Conservation (phyloP, 75 land plant genomes). For the Picea glauca region DNA sequence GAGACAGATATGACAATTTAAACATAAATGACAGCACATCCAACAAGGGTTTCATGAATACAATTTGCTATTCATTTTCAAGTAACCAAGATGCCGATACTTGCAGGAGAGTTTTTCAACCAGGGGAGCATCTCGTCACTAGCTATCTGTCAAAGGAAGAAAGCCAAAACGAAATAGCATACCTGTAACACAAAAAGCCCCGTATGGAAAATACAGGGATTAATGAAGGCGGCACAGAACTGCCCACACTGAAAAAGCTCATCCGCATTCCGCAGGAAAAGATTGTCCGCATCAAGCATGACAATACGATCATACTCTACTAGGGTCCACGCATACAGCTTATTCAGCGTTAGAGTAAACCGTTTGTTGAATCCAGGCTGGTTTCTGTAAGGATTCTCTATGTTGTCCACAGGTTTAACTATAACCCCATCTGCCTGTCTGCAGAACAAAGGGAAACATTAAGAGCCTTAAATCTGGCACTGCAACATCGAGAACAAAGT, state of each 20-base stretch:
- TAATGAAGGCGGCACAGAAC: constrained; percentile 30
- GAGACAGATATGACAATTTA: neutral
- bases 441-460: neutral
- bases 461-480: neutral
- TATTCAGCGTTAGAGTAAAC: constrained; percentile 83
- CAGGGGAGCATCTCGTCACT: neutral
- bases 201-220: constrained; percentile 79
- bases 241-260: constrained; percentile 93
- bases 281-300: constrained; percentile 93
- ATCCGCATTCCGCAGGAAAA: constrained; percentile 82
- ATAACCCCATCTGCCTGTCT: constrained; percentile 63
- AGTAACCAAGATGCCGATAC: neutral
- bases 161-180: neutral
- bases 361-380: constrained; percentile 55
- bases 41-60: neutral
- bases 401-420: constrained; percentile 75
- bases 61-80: neutral
- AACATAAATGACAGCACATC: neutral
- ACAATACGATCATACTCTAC: constrained; percentile 87
- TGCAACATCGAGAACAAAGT: neutral
- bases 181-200: constrained; percentile 14
- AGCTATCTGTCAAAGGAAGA: neutral
- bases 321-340: constrained; percentile 92
- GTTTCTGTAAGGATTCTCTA: constrained; percentile 74
- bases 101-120: neutral